Conservation (phyloP, 495 filamentous ascomycete genomes). For the Jackrogersella multiformis region DNA sequence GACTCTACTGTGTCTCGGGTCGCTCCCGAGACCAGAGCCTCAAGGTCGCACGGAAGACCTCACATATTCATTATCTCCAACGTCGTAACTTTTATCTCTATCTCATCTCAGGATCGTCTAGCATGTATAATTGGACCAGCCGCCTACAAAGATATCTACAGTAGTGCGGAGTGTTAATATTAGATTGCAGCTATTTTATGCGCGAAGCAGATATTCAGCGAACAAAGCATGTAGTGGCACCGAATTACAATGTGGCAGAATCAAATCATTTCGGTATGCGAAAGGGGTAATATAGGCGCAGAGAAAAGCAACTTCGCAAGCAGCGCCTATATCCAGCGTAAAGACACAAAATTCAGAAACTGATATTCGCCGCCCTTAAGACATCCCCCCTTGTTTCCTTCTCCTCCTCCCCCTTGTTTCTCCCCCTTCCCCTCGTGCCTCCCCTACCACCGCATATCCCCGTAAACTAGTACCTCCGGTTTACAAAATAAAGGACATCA, state of each 20-base stretch:
- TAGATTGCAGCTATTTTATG: conserved; percentile 6
- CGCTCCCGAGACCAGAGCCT: conserved; percentile 33
- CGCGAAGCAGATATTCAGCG: background rate
- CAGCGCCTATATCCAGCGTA: conserved; percentile 35
- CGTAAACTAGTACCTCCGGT: background rate
- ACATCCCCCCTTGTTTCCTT: conserved; percentile 1
- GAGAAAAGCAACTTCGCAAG: conserved; percentile 23
- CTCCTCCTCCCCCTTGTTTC: background rate
- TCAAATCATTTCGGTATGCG: conserved; percentile 23
- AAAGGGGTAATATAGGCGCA: conserved; percentile 27
- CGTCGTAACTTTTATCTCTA: background rate
- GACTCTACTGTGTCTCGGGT: conserved; percentile 21
- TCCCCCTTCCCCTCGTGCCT: background rate
- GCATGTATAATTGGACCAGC: background rate
- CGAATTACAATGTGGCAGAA: conserved; percentile 7
- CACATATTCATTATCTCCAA: background rate
- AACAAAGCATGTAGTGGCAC: background rate
- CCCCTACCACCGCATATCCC: background rate
- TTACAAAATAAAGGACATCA: conserved; percentile 36
- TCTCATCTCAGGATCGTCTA: background rate
- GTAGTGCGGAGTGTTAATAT: background rate
- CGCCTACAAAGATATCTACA: background rate
- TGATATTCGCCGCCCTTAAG: conserved; percentile 17
- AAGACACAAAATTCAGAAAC: conserved; percentile 15
- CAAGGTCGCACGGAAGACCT: conserved; percentile 2